These are phyloP conservation scores for Amorphotheca resinae DNA, from an alignment of 495 filamentous ascomycete genomes.

Conservation along the genomic window DNA sequence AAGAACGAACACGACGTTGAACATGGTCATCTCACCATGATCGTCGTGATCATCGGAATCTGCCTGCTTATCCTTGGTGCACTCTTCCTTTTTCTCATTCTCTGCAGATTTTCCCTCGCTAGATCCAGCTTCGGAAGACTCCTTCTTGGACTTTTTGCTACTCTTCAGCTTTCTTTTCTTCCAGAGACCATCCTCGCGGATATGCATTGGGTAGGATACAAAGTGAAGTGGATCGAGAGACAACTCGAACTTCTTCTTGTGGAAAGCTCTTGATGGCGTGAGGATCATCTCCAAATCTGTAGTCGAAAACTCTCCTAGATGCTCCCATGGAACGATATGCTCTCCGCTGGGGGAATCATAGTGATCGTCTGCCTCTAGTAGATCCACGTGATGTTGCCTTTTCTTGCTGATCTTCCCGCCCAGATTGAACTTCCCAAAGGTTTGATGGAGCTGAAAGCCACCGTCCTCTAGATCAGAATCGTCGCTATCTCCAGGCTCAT, in stretches of 20 bases:
- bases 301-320: conserved; percentile 60
- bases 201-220: conserved; percentile 77
- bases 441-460: background rate
- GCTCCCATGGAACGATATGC: conserved; percentile 59
- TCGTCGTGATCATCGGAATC: conserved; percentile 26
- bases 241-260: conserved; percentile 79
- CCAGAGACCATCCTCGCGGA: conserved; percentile 78
- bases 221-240: conserved; percentile 75
- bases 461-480: conserved; percentile 17
- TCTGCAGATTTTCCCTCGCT: conserved; percentile 15
- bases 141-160: conserved; percentile 22
- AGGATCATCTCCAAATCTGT: conserved; percentile 75
- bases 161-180: conserved; percentile 55
- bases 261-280: conserved; percentile 65
- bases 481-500: conserved; percentile 27
- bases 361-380: conserved; percentile 44
- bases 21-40: conserved; percentile 70
- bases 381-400: conserved; percentile 4
- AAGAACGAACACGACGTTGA: conserved; percentile 88
- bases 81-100: conserved; percentile 28
- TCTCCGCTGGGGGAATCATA: conserved; percentile 37
- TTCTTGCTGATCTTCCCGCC: background rate
- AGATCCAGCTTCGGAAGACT: conserved; percentile 6
- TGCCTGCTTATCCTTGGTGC: conserved; percentile 15
- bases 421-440: conserved; percentile 4